phyloP scores from a whole-genome alignment of 169 alveolate species.

The Cyclospora cayetanensis region DNA sequence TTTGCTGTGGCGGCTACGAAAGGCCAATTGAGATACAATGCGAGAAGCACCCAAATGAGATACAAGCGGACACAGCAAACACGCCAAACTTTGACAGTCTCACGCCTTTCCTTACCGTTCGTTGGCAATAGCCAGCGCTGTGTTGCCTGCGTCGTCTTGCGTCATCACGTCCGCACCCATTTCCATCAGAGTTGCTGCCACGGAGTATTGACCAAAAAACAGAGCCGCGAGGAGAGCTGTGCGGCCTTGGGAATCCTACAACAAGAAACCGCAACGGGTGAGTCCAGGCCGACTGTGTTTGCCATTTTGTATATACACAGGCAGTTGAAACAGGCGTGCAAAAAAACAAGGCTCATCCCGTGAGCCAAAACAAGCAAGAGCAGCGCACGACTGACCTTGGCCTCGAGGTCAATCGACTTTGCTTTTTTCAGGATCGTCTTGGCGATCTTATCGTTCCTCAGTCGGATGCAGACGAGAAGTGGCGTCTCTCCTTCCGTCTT shows the following conservation, averaged over 20 bases:
- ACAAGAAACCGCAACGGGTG: background rate
- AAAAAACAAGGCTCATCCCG: too few species aligned
- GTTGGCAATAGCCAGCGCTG: slow-evolving; percentile 64
- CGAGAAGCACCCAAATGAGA: too few species aligned
- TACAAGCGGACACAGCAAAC: too few species aligned
- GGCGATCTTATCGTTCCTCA: slow-evolving; percentile 85
- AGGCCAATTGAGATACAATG: too few species aligned
- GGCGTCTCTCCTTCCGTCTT: slow-evolving; percentile 86
- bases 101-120: slow-evolving; percentile 62
- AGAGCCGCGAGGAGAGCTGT: slow-evolving; percentile 73
- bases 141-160: slow-evolving; percentile 69
- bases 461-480: slow-evolving; percentile 84
- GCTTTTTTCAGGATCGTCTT: slow-evolving; percentile 78
- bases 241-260: slow-evolving; percentile 72
- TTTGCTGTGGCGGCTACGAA: too few species aligned
- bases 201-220: slow-evolving; percentile 70
- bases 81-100: background rate
- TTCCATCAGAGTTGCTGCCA: slow-evolving; percentile 72
- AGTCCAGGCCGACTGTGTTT: too few species aligned
- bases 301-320: too few species aligned
- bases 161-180: slow-evolving; percentile 74
- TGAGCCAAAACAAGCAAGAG: too few species aligned
- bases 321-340: too few species aligned
- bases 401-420: slow-evolving; percentile 75
- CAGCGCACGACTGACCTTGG: slow-evolving; percentile 59